Percentiles rank a stretch among this genome's conserved stretches.
Conservation (phyloP, 2,329 filamentous ascomycete genomes). For the Xylaria sp. region DNA sequence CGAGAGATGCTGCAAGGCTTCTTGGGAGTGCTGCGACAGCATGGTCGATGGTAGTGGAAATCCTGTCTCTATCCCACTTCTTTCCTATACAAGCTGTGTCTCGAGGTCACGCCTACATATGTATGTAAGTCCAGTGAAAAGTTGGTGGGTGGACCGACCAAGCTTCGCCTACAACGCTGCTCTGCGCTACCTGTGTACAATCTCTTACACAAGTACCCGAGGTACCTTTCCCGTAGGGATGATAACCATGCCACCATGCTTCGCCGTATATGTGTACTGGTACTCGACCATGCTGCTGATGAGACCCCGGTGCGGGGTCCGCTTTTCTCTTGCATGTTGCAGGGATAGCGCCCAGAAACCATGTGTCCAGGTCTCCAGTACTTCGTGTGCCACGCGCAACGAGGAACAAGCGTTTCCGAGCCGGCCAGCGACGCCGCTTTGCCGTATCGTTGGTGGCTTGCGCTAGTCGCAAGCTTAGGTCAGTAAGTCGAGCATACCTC, state of each 20-base stretch:
- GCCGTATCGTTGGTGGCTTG: slow-evolving; percentile 30
- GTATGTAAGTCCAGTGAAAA: slow-evolving; percentile 20
- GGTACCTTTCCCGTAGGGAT: slow-evolving; percentile 32
- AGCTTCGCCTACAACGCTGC: background rate
- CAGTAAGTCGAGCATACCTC: slow-evolving; percentile 24
- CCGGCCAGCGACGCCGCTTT: slow-evolving; percentile 16
- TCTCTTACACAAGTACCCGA: slow-evolving; percentile 18
- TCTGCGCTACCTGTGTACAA: no score
- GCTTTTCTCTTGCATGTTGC: slow-evolving; percentile 45
- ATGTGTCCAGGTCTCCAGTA: slow-evolving; percentile 41
- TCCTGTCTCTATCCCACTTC: slow-evolving; percentile 7
- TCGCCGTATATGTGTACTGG: slow-evolving; percentile 36
- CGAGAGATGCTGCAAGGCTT: background rate
- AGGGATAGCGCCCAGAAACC: slow-evolving; percentile 33
- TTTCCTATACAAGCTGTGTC: slow-evolving; percentile 6
- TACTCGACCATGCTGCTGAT: slow-evolving; percentile 45
- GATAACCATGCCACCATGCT: slow-evolving; percentile 35
- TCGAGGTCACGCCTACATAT: slow-evolving; percentile 25
- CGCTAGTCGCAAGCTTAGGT: slow-evolving; percentile 30
- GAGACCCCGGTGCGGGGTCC: slow-evolving; percentile 38
- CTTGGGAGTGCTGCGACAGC: background rate
- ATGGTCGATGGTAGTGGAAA: slow-evolving; percentile 10
- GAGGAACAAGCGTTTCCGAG: slow-evolving; percentile 36
- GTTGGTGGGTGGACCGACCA: slow-evolving; percentile 20
- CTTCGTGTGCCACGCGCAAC: slow-evolving; percentile 45